Base-by-base conservation (phyloP, 225 moss, liverwort and hornwort species). In the Bryoerythrophyllum caledonicum region DNA sequence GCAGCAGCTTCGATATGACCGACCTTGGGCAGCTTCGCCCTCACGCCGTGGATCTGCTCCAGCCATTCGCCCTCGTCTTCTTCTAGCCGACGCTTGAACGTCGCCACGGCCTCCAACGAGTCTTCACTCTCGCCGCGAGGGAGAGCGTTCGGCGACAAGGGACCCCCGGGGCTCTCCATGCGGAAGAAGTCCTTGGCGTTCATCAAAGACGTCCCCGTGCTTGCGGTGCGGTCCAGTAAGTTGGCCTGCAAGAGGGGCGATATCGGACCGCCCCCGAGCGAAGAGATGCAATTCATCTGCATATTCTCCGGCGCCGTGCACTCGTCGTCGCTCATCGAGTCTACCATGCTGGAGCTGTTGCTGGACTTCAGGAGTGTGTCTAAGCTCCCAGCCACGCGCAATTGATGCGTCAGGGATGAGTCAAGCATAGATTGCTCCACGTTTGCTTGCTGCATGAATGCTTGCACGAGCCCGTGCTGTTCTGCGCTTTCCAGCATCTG, bases 311-410 rank as follows among this genome's bases (percentile, higher is more conserved):
- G 81, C 72, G 81, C 81, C 58, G 72, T 84, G 53, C 79, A 79
- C 26, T 82, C 85, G 40, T 82, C 77, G 44, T 79, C 82, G 55
- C 85, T 79, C 26, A 74, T 63, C 30, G 84, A 87, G 74, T 84
- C 87, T 15, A 68, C 77, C 84, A 87, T 87, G 64, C 84, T 87
- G 48, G 87, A 75, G 72, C 87, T 87, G 63, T 76, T 81, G 65
- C 74, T 82, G 68, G 77, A 74, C 63, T 75, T 80, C 3, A 84
- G 72, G 38, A 84, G 60, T 14, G 84, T 71, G 58, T 84, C 83
- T 23, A 80, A 70, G 57, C 67, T 81, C 38, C 55, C 53, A 38
- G 60, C 60, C 30, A 65, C 73, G 6, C 34, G 58, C 25, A 63
- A 9, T 56, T 73, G 64, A 71, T 62, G 69, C 19, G 14, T 26